A percentile compares a stretch with the other conserved stretches of the same genome.
Evolutionary conservation across 139 green algal genomes (phyloP).

Genomic region (Tetraselmis chui): DNA sequence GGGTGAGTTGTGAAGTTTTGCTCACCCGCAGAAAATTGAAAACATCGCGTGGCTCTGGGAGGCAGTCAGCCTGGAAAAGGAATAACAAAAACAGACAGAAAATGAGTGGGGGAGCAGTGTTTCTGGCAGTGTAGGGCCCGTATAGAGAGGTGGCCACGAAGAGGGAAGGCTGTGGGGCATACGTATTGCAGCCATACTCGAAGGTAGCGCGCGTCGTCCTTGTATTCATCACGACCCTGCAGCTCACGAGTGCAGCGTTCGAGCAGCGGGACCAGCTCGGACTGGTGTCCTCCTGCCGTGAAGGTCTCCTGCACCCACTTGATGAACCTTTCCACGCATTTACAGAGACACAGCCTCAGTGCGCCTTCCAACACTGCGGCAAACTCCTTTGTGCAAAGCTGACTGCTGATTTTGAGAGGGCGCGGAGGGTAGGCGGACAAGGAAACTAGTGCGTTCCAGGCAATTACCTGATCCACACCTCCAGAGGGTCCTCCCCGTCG

Average conservation of each 20-base stretch:
- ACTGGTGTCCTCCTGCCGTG: constrained; percentile 50
- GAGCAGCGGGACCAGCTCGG: constrained; percentile 72
- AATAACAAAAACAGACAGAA: background rate
- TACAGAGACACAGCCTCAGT: no score
- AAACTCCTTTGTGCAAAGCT: no score
- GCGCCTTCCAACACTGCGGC: no score
- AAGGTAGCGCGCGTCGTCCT: constrained; percentile 76
- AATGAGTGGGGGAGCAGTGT: background rate
- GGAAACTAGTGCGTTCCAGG: no score
- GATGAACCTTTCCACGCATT: constrained; percentile 63
- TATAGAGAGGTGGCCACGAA: no score
- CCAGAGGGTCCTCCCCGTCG: constrained; percentile 64
- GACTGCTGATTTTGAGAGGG: no score
- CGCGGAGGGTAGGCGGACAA: no score
- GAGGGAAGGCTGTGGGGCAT: no score
- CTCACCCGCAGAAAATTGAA: constrained; percentile 72
- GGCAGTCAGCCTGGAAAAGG: constrained; percentile 62
- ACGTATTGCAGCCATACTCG: constrained; percentile 93
- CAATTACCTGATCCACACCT: constrained; percentile 69
- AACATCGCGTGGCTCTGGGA: constrained; percentile 76
- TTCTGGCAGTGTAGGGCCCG: no score
- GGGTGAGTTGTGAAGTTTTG: no score
- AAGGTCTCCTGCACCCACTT: constrained; percentile 81
- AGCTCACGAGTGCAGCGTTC: constrained; percentile 75
- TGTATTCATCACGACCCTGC: constrained; percentile 50